A percentile compares a stretch with the other conserved stretches of the same genome.
phyloP scores from a whole-genome alignment of 2,329 filamentous ascomycete species.

The Botrytis hyacinthi region DNA sequence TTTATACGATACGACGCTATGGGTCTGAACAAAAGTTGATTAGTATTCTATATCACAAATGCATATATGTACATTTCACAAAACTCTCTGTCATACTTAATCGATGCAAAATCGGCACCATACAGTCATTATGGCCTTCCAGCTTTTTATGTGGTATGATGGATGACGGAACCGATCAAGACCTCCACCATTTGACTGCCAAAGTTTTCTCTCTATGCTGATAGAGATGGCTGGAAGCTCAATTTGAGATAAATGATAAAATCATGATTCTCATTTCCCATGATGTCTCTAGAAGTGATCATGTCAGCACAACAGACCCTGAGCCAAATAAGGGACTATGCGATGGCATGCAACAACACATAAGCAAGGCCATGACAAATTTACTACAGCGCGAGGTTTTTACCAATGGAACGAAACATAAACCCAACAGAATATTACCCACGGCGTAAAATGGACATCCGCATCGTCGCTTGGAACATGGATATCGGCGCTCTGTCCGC shows the following conservation, averaged over 20 bases:
- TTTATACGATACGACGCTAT: slow-evolving; percentile 10
- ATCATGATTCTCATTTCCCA: neutral
- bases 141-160: neutral
- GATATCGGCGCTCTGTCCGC: neutral
- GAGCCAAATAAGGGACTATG: neutral
- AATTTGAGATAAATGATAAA: neutral
- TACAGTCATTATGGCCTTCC: neutral
- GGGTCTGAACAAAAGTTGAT: slow-evolving; percentile 2
- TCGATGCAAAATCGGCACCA: neutral
- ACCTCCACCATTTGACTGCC: neutral
- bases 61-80: slow-evolving; percentile 1
- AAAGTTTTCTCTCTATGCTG: neutral
- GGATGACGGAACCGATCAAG: neutral
- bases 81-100: neutral
- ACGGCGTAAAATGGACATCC: neutral
- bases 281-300: neutral
- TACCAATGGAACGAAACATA: neutral
- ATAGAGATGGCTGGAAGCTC: neutral
- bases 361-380: neutral
- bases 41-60: slow-evolving; percentile 2
- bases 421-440: neutral
- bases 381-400: neutral
- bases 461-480: neutral
- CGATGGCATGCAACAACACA: neutral
- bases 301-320: neutral